Base-by-base conservation (phyloP, 1,139 yeast species). In the Protomyces arabidopsidicola region DNA sequence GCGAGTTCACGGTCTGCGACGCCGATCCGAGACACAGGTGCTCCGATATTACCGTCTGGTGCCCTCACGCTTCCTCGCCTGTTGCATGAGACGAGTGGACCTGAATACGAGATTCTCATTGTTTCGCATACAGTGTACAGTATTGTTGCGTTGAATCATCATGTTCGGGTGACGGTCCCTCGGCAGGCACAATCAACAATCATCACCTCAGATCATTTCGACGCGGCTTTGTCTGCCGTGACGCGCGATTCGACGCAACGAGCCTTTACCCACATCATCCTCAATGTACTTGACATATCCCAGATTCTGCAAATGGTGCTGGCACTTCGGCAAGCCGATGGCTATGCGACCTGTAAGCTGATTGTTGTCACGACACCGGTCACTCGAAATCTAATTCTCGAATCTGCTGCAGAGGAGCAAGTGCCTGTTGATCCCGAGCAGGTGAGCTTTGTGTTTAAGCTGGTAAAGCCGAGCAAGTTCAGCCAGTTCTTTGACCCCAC, bases 241-340 rank as follows among this genome's bases (percentile, higher is more conserved):
- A 12, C 22, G 48, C 48, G 48, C 20, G 42, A 52, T 14, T 48
- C 61, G 10, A 22, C 55, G 9, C 52, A 50, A 22, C 38, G 45
- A 8, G 45, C 31, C 14, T 74, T 74, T 70, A 74, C 75, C 4
- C 77, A 74, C 68, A 69, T 74, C 18, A 71, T 74, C 22, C 63
- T 74, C 38, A 74, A 74, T 64, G 66, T 71, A 31, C 65, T 65
- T 18, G 71, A 72, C 22, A 67, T 68, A 9, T 65, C 66, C 20
- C 71, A 70, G 50, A 69, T 71, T 20, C 68, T 69, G 31, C 62
- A 67, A 18, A 61, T 71, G 42, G 59, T 69, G 27, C 65, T 60
- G 9, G 45, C 58, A 20, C 65, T 63, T n/a, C 51, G 55, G 58
- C 35, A 12, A 31, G 63, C 57, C 31, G 22, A 61, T 9, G 63